Conservation (phyloP, 805 yeast genomes). For the Yamadazyma sp. region DNA sequence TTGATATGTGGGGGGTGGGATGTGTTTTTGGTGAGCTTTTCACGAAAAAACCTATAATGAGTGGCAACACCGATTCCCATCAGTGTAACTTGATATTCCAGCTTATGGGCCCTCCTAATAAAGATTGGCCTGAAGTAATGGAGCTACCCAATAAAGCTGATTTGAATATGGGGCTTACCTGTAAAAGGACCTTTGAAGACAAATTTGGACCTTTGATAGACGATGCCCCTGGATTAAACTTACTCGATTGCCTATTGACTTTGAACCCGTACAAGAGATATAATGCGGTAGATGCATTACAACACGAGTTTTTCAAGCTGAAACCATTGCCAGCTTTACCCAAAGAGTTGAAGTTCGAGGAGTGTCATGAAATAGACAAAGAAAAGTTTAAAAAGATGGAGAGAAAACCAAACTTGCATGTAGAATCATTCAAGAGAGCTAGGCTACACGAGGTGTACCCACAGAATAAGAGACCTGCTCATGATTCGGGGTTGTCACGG, state of each 20-base stretch:
- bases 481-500: neutral
- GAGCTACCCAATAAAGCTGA: constrained; percentile 56
- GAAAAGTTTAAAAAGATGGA: constrained; percentile 51
- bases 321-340: constrained; percentile 66
- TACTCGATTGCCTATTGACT: constrained; percentile 61
- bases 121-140: constrained; percentile 60
- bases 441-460: constrained; percentile 1
- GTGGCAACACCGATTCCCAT: constrained; percentile 82
- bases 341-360: constrained; percentile 62
- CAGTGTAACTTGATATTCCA: constrained; percentile 82
- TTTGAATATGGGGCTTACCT: constrained; percentile 45
- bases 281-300: constrained; percentile 77
- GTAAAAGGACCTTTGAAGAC: constrained; percentile 47
- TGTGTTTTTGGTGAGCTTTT: constrained; percentile 94
- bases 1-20: constrained; percentile 97
- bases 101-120: constrained; percentile 77
- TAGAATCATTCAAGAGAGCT: neutral
- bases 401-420: neutral
- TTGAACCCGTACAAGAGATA: constrained; percentile 72
- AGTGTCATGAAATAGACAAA: constrained; percentile 86
- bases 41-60: constrained; percentile 75
- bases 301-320: constrained; percentile 63
- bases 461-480: neutral
- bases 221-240: constrained; percentile 48
- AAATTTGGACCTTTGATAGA: constrained; percentile 46